Base-by-base conservation (phyloP, 1,284 basidiomycete species). In the Ceratobasidium papillatum region DNA sequence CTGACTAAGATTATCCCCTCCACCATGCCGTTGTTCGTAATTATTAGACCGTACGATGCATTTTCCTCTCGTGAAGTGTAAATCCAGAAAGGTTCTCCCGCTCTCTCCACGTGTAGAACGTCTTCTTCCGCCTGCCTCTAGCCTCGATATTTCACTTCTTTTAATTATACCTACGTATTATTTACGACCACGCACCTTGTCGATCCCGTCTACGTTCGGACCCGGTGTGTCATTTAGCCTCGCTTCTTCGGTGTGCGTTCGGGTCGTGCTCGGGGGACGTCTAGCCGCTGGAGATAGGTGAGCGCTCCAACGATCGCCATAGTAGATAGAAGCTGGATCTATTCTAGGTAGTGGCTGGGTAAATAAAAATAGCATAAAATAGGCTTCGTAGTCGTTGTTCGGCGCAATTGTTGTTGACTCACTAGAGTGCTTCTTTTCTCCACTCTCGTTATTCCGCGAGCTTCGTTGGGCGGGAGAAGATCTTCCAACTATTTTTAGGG, bases 401-500 rank as follows among this genome's bases (percentile, higher is more conserved):
- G 52, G 52, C 22, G 27, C 25, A 27, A 27, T 32, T 56, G 25
- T 25, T 19, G 19, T 52, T 17, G 51, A 56, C 25, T 32, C 52
- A 56, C 11, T 59, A 1, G 32, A 3, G 32, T 38, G 34, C 56
- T 59, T 38, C n/a, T 19, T n/a, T 36, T 22, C 19, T 36, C 45
- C 32, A 14, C 34, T 59, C 14, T 36, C 56, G 56, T 59, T 32
- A 36, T 59, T 9, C 56, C 14, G 32, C 14, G 9, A 14, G 32
- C 54, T 14, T 8, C 11, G 7, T 54, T 30, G 8, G 11, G 2
- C 30, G 27, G 7, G 52, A 56, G 22, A 27, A 3, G 56, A 59
- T 59, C 34, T 36, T 59, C 32, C 14, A 32, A 36, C 56, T 59
- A 59, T 59, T 59, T n/a, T 59, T 38, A 34, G 56, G n/a, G 5